Conservation (phyloP, 2,329 filamentous ascomycete genomes). For the Sporothrix dimorphospora region DNA sequence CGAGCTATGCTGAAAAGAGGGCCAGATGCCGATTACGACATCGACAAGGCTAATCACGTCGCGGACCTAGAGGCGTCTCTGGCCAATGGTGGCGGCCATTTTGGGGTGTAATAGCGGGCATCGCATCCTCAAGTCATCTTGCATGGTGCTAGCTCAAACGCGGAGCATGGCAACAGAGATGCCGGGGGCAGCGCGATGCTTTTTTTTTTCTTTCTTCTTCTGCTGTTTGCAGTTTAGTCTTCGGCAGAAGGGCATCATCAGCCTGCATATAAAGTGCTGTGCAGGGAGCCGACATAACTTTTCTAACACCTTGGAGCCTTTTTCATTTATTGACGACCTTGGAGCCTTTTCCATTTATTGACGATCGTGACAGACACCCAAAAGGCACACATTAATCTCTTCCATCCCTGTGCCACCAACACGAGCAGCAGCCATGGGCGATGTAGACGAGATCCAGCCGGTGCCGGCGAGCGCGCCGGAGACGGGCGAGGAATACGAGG, state of each 20-base stretch:
- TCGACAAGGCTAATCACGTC: constrained; percentile 9
- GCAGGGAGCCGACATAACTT: not conserved
- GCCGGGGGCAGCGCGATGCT: too few species aligned
- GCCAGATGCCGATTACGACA: constrained; percentile 24
- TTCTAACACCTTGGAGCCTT: not conserved
- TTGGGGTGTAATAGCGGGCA: too few species aligned
- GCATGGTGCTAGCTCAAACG: too few species aligned
- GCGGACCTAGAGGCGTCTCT: not conserved
- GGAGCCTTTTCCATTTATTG: not conserved
- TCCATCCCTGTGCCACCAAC: not conserved
- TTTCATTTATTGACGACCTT: not conserved
- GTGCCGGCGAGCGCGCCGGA: not conserved
- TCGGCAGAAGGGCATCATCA: not conserved
- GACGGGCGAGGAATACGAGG: not conserved
- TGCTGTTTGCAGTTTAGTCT: not conserved
- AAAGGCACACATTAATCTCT: not conserved
- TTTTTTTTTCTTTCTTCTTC: too few species aligned
- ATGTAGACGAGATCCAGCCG: constrained; percentile 17
- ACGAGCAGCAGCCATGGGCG: not conserved
- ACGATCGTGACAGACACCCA: not conserved
- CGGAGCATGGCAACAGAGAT: too few species aligned
- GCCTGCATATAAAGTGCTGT: not conserved
- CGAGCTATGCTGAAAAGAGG: not conserved
- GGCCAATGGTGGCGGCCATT: too few species aligned
- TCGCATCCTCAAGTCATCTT: too few species aligned